phyloP scores from a whole-genome alignment of 805 yeast species.

The Candida verbasci region DNA sequence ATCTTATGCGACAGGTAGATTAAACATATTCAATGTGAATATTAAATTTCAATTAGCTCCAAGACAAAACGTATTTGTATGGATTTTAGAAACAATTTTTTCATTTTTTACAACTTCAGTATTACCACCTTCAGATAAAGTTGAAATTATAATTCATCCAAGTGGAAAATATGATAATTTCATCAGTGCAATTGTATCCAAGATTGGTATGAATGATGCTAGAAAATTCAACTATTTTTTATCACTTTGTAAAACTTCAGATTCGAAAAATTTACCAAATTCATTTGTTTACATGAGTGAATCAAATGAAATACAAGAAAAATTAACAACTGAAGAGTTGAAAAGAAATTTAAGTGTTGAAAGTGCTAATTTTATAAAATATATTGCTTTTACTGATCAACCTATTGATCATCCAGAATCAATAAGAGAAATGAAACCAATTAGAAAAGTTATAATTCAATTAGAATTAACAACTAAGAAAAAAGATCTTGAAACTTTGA shows the following conservation, averaged over 20 bases:
- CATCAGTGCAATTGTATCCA: conserved; percentile 80
- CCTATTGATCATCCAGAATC: conserved; percentile 65
- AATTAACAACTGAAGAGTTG: conserved; percentile 48
- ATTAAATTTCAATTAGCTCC: conserved; percentile 63
- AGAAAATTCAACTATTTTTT: conserved; percentile 78
- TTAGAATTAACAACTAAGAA: conserved; percentile 47
- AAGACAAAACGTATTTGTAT: conserved; percentile 73
- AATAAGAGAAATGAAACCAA: conserved; percentile 50
- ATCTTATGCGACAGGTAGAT: conserved; percentile 87
- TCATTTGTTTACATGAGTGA: conserved; percentile 89
- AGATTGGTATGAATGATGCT: conserved; percentile 69
- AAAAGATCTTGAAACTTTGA: conserved; percentile 46
- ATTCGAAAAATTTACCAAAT: conserved; percentile 63
- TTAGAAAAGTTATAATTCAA: conserved; percentile 52
- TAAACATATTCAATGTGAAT: conserved; percentile 61
- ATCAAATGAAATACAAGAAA: conserved; percentile 72
- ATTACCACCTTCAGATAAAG: conserved; percentile 52
- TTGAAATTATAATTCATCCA: conserved; percentile 56
- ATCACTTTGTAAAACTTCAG: conserved; percentile 79
- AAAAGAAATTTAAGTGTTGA: conserved; percentile 36
- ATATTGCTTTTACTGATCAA: conserved; percentile 80
- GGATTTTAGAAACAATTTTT: conserved; percentile 59
- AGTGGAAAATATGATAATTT: conserved; percentile 62
- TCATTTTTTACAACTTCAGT: conserved; percentile 54
- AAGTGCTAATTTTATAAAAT: conserved; percentile 51